Conservation (phyloP, 805 yeast species). For the Schwanniomyces yamadae region DNA sequence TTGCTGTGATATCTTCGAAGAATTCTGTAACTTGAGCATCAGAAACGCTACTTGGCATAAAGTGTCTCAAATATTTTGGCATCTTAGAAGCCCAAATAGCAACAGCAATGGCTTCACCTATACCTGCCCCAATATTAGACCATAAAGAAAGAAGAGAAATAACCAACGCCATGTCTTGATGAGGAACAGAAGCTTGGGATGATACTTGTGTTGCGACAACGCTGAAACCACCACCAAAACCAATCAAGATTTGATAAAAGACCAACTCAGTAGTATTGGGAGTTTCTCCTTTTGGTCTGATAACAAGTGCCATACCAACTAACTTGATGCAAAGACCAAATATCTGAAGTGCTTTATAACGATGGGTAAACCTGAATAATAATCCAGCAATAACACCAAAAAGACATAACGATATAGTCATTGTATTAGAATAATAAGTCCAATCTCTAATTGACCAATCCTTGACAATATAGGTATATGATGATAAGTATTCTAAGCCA, state of each 20-base stretch:
- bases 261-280: conserved; percentile 28
- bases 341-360: conserved; percentile 36
- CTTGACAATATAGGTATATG: conserved; percentile 30
- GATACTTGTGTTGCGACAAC: conserved; percentile 36
- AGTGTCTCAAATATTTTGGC: conserved; percentile 25
- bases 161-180: conserved; percentile 41
- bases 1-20: conserved; percentile 19
- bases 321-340: conserved; percentile 18
- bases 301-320: neutral
- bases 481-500: conserved; percentile 29
- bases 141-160: conserved; percentile 34
- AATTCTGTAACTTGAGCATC: conserved; percentile 17
- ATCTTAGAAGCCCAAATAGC: conserved; percentile 31
- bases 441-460: conserved; percentile 31
- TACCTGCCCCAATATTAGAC: conserved; percentile 36
- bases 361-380: conserved; percentile 30
- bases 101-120: conserved; percentile 40
- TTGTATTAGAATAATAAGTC: conserved; percentile 38
- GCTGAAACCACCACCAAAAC: conserved; percentile 41
- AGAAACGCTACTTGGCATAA: conserved; percentile 21
- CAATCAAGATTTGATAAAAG: conserved; percentile 31
- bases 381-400: conserved; percentile 39
- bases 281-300: conserved; percentile 1
- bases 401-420: conserved; percentile 35
- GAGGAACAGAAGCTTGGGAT: conserved; percentile 42